Evolutionary conservation across 768 basidiomycete species (phyloP).

Genomic region (Tricholoma flavovirens): DNA sequence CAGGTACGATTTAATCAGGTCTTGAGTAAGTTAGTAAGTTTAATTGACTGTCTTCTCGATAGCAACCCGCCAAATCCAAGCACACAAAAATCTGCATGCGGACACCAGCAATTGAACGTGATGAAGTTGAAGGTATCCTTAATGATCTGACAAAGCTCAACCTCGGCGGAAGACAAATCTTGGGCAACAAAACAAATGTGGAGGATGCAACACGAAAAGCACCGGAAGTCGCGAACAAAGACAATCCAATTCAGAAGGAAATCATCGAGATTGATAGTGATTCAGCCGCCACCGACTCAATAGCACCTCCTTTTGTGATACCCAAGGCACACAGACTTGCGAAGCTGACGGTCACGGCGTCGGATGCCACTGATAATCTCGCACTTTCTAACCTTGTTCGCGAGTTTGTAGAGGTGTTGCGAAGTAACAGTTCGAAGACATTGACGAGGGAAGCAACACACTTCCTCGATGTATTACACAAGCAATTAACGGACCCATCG

Average conservation of each 20-base stretch:
- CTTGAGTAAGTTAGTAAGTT: constrained; percentile 8
- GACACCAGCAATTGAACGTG: constrained; percentile 29
- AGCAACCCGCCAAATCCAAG: constrained; percentile 15
- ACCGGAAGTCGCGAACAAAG: constrained; percentile 24
- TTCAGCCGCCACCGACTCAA: constrained; percentile 25
- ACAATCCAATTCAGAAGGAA: constrained; percentile 18
- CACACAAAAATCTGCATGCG: constrained; percentile 32
- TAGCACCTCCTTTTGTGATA: constrained; percentile 25
- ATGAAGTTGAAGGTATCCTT: constrained; percentile 52
- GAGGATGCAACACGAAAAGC: constrained; percentile 32
- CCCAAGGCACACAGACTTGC: constrained; percentile 52
- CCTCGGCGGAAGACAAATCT: constrained; percentile 43
- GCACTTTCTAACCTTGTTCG: constrained; percentile 47
- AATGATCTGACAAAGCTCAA: constrained; percentile 55
- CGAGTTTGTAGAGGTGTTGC: constrained; percentile 59
- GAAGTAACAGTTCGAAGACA: constrained; percentile 59
- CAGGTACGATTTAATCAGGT: constrained; percentile 17
- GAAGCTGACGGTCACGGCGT: constrained; percentile 38
- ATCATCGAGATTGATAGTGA: constrained; percentile 46
- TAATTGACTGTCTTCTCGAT: constrained; percentile 16
- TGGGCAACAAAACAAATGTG: constrained; percentile 48
- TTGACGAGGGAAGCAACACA: constrained; percentile 66
- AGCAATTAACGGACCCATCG: constrained; percentile 66
- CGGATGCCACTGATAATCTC: constrained; percentile 46
- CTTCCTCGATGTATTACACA: constrained; percentile 65